Conservation (phyloP, 495 filamentous ascomycete species). For the Polyplosphaeria fusca region DNA sequence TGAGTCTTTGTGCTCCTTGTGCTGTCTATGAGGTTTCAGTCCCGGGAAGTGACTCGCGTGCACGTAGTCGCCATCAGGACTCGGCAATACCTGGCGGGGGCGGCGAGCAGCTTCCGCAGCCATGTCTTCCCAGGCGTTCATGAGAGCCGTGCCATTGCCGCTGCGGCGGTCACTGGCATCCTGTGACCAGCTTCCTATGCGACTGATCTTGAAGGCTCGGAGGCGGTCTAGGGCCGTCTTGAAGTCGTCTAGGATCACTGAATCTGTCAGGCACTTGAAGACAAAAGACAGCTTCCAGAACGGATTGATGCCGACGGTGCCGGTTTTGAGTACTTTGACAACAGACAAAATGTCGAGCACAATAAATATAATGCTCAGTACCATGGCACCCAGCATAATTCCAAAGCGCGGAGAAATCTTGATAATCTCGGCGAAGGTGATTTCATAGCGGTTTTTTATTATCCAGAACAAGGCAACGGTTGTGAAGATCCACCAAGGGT, state of each 20-base stretch:
- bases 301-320: slow-evolving; percentile 45
- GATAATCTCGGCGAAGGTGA: slow-evolving; percentile 50
- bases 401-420: slow-evolving; percentile 54
- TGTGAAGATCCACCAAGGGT: slow-evolving; percentile 62
- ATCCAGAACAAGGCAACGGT: slow-evolving; percentile 51
- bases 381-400: slow-evolving; percentile 55
- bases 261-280: slow-evolving; percentile 60
- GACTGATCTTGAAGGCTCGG: slow-evolving; percentile 33
- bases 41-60: slow-evolving; percentile 16
- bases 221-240: slow-evolving; percentile 54
- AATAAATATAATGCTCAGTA: slow-evolving; percentile 54
- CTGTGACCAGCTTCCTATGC: slow-evolving; percentile 31
- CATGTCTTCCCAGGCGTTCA: slow-evolving; percentile 25
- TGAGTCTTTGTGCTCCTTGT: slow-evolving; percentile 18
- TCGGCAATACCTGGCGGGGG: slow-evolving; percentile 7
- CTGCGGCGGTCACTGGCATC: slow-evolving; percentile 28
- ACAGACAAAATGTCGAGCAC: slow-evolving; percentile 50
- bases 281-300: slow-evolving; percentile 55
- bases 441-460: slow-evolving; percentile 54
- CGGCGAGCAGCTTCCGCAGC: slow-evolving; percentile 1
- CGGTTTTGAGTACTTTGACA: slow-evolving; percentile 32
- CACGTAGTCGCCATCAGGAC: slow-evolving; percentile 22
- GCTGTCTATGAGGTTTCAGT: slow-evolving; percentile 1
- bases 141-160: slow-evolving; percentile 8
- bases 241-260: slow-evolving; percentile 61